phyloP scores from a whole-genome alignment of 139 green algal genomes.

The Volvox reticuliferus region DNA sequence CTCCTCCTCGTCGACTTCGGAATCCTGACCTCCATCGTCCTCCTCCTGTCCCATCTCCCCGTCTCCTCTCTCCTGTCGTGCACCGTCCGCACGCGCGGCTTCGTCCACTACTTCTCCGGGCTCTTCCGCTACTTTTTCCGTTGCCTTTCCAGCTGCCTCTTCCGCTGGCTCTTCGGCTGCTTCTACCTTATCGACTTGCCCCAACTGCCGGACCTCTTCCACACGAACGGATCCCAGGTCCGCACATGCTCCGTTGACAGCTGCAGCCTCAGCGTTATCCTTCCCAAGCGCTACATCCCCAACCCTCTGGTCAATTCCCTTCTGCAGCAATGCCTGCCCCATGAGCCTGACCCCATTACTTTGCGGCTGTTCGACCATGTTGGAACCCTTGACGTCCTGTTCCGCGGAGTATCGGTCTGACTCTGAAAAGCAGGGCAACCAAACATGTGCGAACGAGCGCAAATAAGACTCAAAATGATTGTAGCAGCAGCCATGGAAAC shows the following conservation, averaged over 20 bases:
- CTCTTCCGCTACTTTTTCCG: neutral
- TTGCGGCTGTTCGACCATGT: slow-evolving; percentile 53
- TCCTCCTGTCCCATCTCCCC: neutral
- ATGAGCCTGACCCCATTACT: slow-evolving; percentile 39
- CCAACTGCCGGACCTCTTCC: neutral
- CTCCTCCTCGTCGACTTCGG: neutral
- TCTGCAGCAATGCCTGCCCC: neutral
- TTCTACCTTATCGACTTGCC: neutral
- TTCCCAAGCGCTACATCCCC: neutral
- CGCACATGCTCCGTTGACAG: neutral
- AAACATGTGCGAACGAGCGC: too few relatives aligned
- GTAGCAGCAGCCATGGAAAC: too few relatives aligned
- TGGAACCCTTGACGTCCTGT: slow-evolving; percentile 50
- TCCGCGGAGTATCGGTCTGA: slow-evolving; percentile 47
- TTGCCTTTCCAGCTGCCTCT: neutral
- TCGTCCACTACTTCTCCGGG: neutral
- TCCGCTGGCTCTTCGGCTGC: neutral
- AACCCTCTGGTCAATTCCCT: neutral
- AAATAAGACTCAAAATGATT: too few relatives aligned
- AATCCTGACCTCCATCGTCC: neutral
- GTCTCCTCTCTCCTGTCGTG: neutral
- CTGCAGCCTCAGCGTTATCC: neutral
- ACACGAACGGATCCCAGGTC: neutral
- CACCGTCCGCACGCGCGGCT: neutral
- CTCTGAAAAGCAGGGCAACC: slow-evolving; percentile 15